phyloP scores from a whole-genome alignment of 768 basidiomycete genomes.

The Rhodotorula taiwanensis region DNA sequence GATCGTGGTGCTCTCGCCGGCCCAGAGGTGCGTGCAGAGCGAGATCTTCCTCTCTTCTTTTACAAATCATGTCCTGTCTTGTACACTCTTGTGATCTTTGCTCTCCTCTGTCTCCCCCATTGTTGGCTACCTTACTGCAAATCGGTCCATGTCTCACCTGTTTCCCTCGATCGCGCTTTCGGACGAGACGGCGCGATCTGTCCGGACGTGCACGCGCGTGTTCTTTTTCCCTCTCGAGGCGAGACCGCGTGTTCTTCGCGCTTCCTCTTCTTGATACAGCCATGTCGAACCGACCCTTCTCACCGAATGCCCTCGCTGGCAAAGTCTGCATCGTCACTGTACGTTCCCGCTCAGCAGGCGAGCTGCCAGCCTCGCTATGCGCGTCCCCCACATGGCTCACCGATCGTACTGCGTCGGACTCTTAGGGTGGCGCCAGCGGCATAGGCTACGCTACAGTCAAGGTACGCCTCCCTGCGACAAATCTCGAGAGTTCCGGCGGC shows the following conservation, averaged over 20 bases:
- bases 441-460: conserved; percentile 16
- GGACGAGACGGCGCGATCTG: no score
- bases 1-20: no score
- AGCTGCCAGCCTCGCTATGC: not conserved
- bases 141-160: no score
- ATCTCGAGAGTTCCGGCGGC: not conserved
- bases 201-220: no score
- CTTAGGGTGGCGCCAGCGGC: conserved; percentile 1
- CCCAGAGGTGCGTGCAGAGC: not conserved
- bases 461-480: not conserved
- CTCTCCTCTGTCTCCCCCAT: not conserved
- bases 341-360: not conserved
- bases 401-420: not conserved
- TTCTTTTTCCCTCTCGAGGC: not conserved
- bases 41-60: not conserved
- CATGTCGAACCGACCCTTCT: no score
- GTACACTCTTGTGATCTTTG: not conserved
- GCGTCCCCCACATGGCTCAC: not conserved
- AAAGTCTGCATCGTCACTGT: conserved; percentile 12
- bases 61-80: not conserved
- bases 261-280: not conserved
- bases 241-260: not conserved
- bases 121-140: no score
- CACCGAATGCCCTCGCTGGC: no score
- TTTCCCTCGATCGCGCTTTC: no score